Evolutionary conservation across 139 green algal genomes (phyloP).

Genomic region (Chlamydomonas sphaeroides): DNA sequence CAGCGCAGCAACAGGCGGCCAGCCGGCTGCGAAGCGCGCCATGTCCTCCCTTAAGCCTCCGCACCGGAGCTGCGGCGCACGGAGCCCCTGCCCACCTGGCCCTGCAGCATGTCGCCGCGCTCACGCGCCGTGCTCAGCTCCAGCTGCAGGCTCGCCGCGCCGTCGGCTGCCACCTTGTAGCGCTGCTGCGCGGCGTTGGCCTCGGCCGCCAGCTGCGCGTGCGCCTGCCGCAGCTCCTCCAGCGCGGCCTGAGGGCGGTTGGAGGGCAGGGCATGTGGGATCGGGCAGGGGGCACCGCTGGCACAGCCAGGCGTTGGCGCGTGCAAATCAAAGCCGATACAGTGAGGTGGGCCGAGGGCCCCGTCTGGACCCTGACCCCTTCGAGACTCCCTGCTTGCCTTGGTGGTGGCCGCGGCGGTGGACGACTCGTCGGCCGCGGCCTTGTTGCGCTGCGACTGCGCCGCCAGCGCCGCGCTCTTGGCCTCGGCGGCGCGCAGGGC

Average conservation of each 20-base stretch:
- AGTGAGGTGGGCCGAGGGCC: no score
- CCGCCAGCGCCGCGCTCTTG: constrained; percentile 22
- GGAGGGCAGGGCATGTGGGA: neutral
- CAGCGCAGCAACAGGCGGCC: no score
- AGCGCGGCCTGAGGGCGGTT: constrained; percentile 6
- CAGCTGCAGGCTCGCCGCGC: constrained; percentile 36
- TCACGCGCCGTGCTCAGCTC: constrained; percentile 41
- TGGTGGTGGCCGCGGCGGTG: constrained; percentile 7
- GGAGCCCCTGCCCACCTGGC: constrained; percentile 17
- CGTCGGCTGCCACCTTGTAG: constrained; percentile 17
- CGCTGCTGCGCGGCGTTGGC: constrained; percentile 19
- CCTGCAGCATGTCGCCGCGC: constrained; percentile 28
- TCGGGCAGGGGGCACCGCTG: neutral
- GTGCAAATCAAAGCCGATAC: no score
- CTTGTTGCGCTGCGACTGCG: neutral
- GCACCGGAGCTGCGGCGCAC: no score
- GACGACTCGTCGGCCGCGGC: constrained; percentile 37
- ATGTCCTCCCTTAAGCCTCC: no score
- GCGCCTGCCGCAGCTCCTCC: constrained; percentile 22
- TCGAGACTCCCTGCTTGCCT: no score
- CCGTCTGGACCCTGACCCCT: no score
- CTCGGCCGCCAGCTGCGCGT: constrained; percentile 26
- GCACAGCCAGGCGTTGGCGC: no score
- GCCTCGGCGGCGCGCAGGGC: constrained; percentile 20
- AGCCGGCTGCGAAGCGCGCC: no score